Conservation (phyloP, 495 filamentous ascomycete species). For the Aspergillus avenaceus region DNA sequence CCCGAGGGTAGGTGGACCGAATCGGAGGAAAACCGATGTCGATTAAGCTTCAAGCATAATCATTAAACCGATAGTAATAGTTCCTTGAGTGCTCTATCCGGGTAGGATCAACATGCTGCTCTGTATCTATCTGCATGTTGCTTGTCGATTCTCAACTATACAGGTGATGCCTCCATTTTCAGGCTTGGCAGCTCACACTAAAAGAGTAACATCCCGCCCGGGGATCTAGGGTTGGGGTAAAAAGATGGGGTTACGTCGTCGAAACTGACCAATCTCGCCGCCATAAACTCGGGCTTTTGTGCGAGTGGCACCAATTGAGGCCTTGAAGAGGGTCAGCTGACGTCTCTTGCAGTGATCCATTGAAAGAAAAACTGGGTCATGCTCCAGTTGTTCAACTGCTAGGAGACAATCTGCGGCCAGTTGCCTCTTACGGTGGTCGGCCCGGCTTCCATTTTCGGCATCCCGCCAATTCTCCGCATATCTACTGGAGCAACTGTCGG, state of each 20-base stretch:
- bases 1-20: slow-evolving; percentile 5
- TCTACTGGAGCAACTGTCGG: not conserved
- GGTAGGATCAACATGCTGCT: no score
- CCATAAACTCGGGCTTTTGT: no score
- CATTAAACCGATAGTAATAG: no score
- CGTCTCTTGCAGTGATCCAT: no score
- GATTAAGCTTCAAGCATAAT: no score
- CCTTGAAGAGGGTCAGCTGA: no score
- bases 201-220: slow-evolving; percentile 1
- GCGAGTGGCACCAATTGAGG: not conserved
- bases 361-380: not conserved
- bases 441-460: slow-evolving; percentile 10
- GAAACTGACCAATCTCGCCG: not conserved
- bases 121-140: not conserved
- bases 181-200: not conserved
- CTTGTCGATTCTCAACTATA: no score
- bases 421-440: slow-evolving; percentile 6
- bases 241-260: no score
- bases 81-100: no score
- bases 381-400: not conserved
- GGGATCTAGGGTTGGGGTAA: not conserved
- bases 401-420: no score
- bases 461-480: slow-evolving; percentile 12
- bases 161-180: no score
- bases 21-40: slow-evolving; percentile 5